Evolutionary conservation across 129 eudicot species (phyloP), one percentile per base, ranked within the genome.

Genomic region (Gnaphalium uliginosum): DNA sequence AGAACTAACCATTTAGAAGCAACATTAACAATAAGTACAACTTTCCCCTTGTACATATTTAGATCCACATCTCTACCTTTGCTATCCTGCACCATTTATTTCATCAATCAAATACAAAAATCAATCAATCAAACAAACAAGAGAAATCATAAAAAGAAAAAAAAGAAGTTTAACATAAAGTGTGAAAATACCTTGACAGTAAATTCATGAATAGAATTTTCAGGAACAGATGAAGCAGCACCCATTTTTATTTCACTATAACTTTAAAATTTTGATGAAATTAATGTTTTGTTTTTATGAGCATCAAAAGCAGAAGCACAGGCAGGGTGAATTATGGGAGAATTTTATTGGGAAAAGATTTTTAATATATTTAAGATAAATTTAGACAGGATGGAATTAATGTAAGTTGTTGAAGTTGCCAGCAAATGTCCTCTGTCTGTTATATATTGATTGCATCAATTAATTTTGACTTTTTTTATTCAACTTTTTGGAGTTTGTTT

Each of bases 21-120:
- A 73, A 93, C 98, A 85, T 93, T 93, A 79, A 93, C 96, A 73
- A 93, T 83, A n/a, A 93, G 86, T 66, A 93, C 81, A 74, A 93
- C 90, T 79, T 93, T 93, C 29, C 98, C 98, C 57, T 85, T 86
- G 81, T 90, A 93, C 32, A 73, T 66, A 72, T 85, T 90, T 8
- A 93, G 92, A 83, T 88, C 91, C 81, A 88, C 98, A 58, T 93
- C 96, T 63, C 68, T 79, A 60, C 93, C 91, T 81, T 85, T 93
- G 81, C 60, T 39, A 84, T 90, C 90, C 98, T 90, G 85, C 78
- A 72, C 23, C 51, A 8, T 65, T 61, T 19, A 7, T 23, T 24
- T 24, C 7, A 0, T 24, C 11, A 26, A 43, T 59, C 18, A 54
- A 63, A 77, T 8, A 15, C 24, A 25, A 29, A 76, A 23, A 23